A percentile compares a stretch with the other conserved stretches of the same genome.
phyloP scores from a whole-genome alignment of 1,284 basidiomycete species.

The Rhodotorula sp. region DNA sequence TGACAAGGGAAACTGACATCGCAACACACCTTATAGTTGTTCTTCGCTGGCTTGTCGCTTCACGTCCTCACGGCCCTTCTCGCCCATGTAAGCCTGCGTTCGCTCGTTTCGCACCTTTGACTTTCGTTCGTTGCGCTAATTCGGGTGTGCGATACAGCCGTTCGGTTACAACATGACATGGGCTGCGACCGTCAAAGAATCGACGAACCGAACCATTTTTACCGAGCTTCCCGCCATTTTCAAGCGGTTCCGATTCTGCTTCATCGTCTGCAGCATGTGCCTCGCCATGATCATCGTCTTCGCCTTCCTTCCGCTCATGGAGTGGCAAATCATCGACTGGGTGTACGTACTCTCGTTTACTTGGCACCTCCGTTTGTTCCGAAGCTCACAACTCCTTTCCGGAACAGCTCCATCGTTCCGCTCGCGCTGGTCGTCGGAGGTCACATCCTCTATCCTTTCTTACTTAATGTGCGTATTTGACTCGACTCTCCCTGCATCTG shows the following conservation, averaged over 20 bases:
- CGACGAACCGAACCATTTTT: conserved; percentile 15
- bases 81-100: conserved; percentile 52
- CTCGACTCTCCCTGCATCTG: no score
- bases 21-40: conserved; percentile 63
- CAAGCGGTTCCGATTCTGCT: conserved; percentile 63
- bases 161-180: conserved; percentile 81
- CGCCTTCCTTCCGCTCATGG: conserved; percentile 57
- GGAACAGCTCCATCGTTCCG: conserved; percentile 13
- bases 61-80: conserved; percentile 70
- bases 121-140: neutral
- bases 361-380: neutral
- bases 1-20: neutral
- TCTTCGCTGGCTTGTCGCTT: conserved; percentile 74
- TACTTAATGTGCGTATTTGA: conserved; percentile 11
- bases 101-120: no score
- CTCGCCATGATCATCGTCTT: conserved; percentile 18
- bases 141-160: conserved; percentile 61
- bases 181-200: conserved; percentile 61
- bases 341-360: conserved; percentile 32
- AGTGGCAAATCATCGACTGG: conserved; percentile 54
- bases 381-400: neutral
- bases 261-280: conserved; percentile 53
- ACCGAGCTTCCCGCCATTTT: conserved; percentile 45
- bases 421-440: conserved; percentile 18
- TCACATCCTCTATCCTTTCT: conserved; percentile 28